Conservation (phyloP, 2,329 filamentous ascomycete species). For the Xylaria sp. region DNA sequence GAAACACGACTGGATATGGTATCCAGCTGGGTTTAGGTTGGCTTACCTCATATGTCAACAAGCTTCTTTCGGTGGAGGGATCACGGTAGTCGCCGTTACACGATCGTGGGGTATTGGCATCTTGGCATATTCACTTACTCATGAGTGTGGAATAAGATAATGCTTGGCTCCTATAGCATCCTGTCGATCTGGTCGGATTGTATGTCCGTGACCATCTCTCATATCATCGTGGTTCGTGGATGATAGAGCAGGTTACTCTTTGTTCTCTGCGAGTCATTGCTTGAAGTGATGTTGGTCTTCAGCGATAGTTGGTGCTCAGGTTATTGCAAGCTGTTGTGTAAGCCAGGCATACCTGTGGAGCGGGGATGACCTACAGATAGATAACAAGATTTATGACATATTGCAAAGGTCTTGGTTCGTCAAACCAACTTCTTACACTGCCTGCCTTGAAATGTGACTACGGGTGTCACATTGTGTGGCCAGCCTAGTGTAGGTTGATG, state of each 20-base stretch:
- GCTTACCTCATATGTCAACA: slow-evolving; percentile 7
- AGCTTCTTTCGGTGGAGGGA: neutral
- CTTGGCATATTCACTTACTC: neutral
- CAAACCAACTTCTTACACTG: neutral
- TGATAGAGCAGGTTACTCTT: neutral
- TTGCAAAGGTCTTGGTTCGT: neutral
- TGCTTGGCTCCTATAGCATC: neutral
- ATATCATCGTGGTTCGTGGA: neutral
- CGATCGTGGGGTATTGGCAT: slow-evolving; percentile 13
- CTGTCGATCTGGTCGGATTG: neutral
- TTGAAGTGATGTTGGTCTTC: neutral
- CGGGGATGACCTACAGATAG: slow-evolving; percentile 14
- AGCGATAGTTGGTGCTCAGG: neutral
- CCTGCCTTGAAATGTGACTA: neutral
- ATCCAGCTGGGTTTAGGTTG: slow-evolving; percentile 6
- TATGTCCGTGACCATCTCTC: neutral
- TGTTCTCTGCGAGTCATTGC: neutral
- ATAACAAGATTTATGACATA: slow-evolving; percentile 17
- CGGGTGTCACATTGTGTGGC: slow-evolving; percentile 3
- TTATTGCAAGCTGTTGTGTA: slow-evolving; percentile 9
- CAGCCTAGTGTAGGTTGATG: neutral
- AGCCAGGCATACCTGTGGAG: slow-evolving; percentile 3
- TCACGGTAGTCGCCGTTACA: slow-evolving; percentile 6
- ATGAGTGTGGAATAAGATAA: slow-evolving; percentile 1
- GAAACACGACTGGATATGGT: neutral